Conservation (phyloP, 2,329 filamentous ascomycete species). For the Calonectria leucothoes region DNA sequence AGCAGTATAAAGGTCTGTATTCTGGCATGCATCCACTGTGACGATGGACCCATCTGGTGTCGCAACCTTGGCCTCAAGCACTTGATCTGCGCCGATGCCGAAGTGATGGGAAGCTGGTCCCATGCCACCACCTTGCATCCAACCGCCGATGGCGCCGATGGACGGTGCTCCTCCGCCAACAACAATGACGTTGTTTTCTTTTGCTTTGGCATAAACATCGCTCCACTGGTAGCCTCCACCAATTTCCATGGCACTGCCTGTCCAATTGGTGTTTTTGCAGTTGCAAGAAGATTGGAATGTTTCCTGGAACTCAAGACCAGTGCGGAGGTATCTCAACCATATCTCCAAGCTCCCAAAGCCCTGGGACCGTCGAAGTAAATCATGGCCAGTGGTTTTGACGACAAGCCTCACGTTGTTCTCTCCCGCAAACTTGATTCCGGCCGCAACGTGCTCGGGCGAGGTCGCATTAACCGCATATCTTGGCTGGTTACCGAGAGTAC, state of each 20-base stretch:
- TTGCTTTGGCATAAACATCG: neutral
- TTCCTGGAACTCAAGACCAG: neutral
- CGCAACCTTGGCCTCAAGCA: neutral
- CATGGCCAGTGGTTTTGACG: neutral
- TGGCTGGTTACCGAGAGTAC: neutral
- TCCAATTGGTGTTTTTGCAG: neutral
- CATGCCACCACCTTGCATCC: neutral
- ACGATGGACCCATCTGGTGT: neutral
- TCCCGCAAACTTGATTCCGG: neutral
- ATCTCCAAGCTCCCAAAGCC: neutral
- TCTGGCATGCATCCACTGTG: neutral
- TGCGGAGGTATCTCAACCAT: neutral
- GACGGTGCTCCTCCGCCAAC: neutral
- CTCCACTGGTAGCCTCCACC: neutral
- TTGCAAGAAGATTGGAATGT: neutral
- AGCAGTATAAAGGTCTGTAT: neutral
- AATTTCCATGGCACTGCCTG: neutral
- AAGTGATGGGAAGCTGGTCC: neutral
- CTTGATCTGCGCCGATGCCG: neutral
- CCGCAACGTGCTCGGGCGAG: neutral
- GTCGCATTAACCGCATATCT: neutral
- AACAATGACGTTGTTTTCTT: neutral
- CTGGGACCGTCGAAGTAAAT: neutral
- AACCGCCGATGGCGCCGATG: neutral
- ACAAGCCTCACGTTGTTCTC: neutral